A percentile compares a stretch with the other conserved stretches of the same genome.
phyloP scores from a whole-genome alignment of 169 alveolate genomes.

The Theileria annulata region DNA sequence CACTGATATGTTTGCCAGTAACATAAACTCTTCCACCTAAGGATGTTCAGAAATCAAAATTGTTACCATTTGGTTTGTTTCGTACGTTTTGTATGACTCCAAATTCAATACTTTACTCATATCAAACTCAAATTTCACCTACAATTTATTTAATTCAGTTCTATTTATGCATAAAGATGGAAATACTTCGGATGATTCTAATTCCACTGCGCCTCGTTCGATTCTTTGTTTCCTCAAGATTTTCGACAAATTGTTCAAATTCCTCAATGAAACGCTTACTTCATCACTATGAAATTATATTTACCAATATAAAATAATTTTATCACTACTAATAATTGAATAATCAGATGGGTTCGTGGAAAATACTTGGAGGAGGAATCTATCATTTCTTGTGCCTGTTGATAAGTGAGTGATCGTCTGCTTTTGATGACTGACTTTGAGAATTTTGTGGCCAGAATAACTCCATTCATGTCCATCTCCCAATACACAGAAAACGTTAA shows the following conservation, averaged over 20 bases:
- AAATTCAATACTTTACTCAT: slow-evolving; percentile 72
- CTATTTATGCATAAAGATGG: not conserved
- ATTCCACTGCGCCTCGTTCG: slow-evolving; percentile 93
- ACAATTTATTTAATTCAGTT: slow-evolving; percentile 42
- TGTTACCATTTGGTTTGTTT: slow-evolving; percentile 74
- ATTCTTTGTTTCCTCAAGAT: slow-evolving; percentile 85
- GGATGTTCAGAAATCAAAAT: not conserved
- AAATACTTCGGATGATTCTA: slow-evolving; percentile 92
- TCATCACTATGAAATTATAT: slow-evolving; percentile 44
- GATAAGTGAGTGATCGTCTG: slow-evolving; percentile 87
- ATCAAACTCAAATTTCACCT: slow-evolving; percentile 84
- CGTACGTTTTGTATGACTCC: slow-evolving; percentile 73
- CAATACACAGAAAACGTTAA: slow-evolving; percentile 92
- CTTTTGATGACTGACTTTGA: slow-evolving; percentile 90
- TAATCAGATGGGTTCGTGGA: slow-evolving; percentile 22
- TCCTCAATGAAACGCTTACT: slow-evolving; percentile 80
- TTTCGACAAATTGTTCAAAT: slow-evolving; percentile 85
- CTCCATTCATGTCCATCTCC: slow-evolving; percentile 88
- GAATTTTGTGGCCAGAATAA: slow-evolving; percentile 78
- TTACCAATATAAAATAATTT: not conserved
- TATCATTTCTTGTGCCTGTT: slow-evolving; percentile 88
- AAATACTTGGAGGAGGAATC: slow-evolving; percentile 77
- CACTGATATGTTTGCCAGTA: slow-evolving; percentile 96
- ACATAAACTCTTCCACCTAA: slow-evolving; percentile 97
- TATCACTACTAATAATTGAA: not conserved